Evolutionary conservation across 805 yeast genomes (phyloP), one percentile per base, ranked within the genome.

Genomic region (Saccharomycopsis javanensis): DNA sequence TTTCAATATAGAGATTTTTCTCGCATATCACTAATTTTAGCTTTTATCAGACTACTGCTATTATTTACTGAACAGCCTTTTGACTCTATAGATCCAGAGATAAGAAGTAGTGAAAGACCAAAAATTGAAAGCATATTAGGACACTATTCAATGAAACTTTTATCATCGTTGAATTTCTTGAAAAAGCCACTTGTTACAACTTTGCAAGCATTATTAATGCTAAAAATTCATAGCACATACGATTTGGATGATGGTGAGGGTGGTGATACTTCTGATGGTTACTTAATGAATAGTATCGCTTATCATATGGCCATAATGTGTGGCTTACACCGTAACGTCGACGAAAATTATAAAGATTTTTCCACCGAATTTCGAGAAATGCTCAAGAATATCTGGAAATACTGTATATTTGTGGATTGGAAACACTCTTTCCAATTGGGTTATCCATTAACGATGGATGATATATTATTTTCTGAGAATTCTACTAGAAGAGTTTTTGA

Each of bases 221-320:
- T 60, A 20, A 60, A 59, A 48, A 37, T 54, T 15, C 42, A 56
- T 31, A 34, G 28, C 15, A 56, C 55, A 31, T 60, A 54, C 45
- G 59, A 60, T 34, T 18, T 52, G 20, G 55, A 60, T 50, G 61
- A 60, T 34, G 63, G 63, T 3, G 63, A 61, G 45, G 63, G 63
- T 13, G 63, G 63, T 23, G 63, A 61, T 46, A 20, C 53, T 18
- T 55, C 61, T 4, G 62, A 59, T 45, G 62, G 62, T 15, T 58
- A 60, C 7, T 38, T 57, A 11, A 15, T 60, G 15, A 18, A 33
- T 34, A 11, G 55, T 11, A 20, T 61, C 4, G 28, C 38, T 16
- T 51, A 46, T 38, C 55, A 55, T 33, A 59, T 59, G 61, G 57
- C 61, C 2, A 42, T 59, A n/a, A 55, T 57, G 59, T 57, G 60